These are phyloP conservation scores for Puya raimondii DNA, from an alignment of 176 grass and related monocot species.

Conservation along the genomic window DNA sequence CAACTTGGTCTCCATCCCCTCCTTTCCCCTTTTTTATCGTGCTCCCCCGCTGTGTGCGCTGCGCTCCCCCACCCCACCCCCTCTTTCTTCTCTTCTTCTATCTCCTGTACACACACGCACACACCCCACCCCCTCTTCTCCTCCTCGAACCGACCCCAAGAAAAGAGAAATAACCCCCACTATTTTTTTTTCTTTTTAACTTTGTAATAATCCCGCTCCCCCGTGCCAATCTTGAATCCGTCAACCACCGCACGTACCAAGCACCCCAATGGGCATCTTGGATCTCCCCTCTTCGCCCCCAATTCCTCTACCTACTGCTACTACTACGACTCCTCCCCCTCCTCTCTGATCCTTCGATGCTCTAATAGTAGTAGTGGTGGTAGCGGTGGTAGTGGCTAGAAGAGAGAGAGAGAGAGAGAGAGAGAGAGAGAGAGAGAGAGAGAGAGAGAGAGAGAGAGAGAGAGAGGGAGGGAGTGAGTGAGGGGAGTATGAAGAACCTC, in stretches of 20 bases:
- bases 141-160: background rate
- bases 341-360: background rate
- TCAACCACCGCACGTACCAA: background rate
- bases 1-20: no score
- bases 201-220: background rate
- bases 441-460: no score
- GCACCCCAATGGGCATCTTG: background rate
- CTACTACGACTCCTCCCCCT: background rate
- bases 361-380: no score
- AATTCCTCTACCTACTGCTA: background rate
- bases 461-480: background rate
- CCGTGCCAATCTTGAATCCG: background rate
- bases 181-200: background rate
- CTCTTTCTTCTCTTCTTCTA: no score
- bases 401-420: no score
- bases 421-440: background rate
- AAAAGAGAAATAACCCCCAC: background rate
- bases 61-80: no score
- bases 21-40: no score
- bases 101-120: no score
- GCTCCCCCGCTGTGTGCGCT: no score
- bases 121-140: no score
- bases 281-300: background rate
- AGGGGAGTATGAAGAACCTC: constrained; percentile 82
- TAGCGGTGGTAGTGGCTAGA: no score